Base-by-base conservation (phyloP, 805 yeast species). In the Metschnikowia dekortorum region DNA sequence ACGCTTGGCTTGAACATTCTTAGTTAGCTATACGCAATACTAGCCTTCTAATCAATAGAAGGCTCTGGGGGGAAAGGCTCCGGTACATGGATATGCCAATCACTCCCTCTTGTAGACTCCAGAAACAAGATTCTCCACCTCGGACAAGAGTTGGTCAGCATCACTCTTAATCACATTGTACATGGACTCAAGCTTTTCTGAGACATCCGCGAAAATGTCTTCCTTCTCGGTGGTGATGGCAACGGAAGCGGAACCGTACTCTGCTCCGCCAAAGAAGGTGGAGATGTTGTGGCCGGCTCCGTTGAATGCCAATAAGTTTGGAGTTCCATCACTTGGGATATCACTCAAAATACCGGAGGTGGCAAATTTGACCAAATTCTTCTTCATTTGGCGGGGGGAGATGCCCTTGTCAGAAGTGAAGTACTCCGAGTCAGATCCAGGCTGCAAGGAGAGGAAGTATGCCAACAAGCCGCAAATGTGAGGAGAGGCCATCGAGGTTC, bases 401-500 rank as follows among this genome's bases (percentile, higher is more conserved):
- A 87, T 74, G 39, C 74, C 70, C 37, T 74, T 63, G 43, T 78
- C 79, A 26, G 83, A 76, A 50, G 73, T 69, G 56, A 80, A 76
- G 65, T 79, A 87, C 64, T 81, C 82, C 46, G 90, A 84, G 44
- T 76, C 81, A 11, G 82, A 67, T 41, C 80, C 85, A 58, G 96
- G 96, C 72, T 87, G 89, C 69, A 90, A 80, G 6, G 96, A 85
- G 66, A 91, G 75, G 73, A 82, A 92, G 78, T 92, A 92, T 8
- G 96, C 81, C 63, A 90, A 82, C 67, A 92, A 78, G 60, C 99
- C 99, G 53, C 90, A 85, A 59, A 91, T 91, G 65, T 90, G 97
- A 42, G 99, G 98, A 36, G 97, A 87, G 22, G 98, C 97, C 99
- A 92, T 92, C 13, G 98, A 92, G 9, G 97, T 92, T 71, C 99